Percentiles rank a stretch among this genome's conserved stretches.
Evolutionary conservation across 306 rosid genomes (phyloP).

Genomic region (Crotalaria pallida): DNA sequence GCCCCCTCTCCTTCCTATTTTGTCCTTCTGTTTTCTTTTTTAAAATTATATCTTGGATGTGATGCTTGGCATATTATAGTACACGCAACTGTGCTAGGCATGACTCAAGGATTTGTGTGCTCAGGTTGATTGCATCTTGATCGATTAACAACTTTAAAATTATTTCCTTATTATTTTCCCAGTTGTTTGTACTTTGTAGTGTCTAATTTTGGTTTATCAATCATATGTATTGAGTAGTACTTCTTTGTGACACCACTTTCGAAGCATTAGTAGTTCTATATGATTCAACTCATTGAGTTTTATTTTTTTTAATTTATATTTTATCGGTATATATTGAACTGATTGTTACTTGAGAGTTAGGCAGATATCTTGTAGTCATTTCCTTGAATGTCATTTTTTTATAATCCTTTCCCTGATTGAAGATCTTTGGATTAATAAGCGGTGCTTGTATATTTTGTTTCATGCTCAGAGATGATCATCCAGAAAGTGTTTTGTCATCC

Average conservation of each 20-base stretch:
- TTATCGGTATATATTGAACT: background rate
- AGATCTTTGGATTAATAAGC: slow-evolving; percentile 18
- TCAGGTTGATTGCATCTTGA: slow-evolving; percentile 7
- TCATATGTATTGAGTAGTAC: background rate
- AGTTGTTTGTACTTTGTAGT: slow-evolving; percentile 11
- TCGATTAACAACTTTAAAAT: background rate
- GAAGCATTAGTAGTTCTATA: background rate
- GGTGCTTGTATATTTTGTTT: slow-evolving; percentile 19
- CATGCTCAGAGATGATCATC: slow-evolving; percentile 85
- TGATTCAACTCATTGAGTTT: background rate
- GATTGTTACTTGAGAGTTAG: background rate
- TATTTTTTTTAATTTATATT: background rate
- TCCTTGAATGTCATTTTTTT: slow-evolving; percentile 6
- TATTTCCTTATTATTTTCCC: background rate
- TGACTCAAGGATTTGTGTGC: background rate
- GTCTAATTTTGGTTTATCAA: slow-evolving; percentile 11
- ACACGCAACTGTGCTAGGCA: background rate
- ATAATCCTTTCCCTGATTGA: background rate
- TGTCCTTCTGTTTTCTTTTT: background rate
- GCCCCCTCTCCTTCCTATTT: background rate
- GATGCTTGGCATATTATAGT: slow-evolving; percentile 13
- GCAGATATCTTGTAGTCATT: background rate
- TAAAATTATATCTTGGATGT: background rate
- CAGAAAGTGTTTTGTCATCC: slow-evolving; percentile 78
- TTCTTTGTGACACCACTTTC: background rate